Evolutionary conservation across 2,329 filamentous ascomycete genomes (phyloP), one percentile per base, ranked within the genome.

Genomic region (Aureobasidium sp.): DNA sequence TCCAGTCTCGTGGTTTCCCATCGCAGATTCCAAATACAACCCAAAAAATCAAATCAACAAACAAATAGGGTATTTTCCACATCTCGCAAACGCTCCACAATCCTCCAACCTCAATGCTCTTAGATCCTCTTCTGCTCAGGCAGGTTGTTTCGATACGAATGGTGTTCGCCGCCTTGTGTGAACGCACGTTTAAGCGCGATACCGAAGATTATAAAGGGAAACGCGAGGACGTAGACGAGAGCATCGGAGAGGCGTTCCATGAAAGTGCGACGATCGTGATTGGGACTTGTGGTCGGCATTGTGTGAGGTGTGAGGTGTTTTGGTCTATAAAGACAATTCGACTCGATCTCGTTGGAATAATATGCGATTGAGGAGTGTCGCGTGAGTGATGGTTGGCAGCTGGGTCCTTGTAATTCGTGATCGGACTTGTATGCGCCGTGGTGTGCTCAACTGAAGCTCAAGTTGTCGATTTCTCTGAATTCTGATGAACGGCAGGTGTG

Each of bases 191-290:
- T 64, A 11, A 66, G 30, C 6, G 64, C 65, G 27, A 66, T 64
- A 5, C 64, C 62, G 9, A 64, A 57, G 29, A 63, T 61, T 29
- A 66, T 64, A 47, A 66, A 66, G 8, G 65, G 65, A 44, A 66
- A 66, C 8, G 63, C 62, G 49, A 66, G 59, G 37, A 66, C 57
- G 52, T 66, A 66, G 45, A 65, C 64, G 3, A 66, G 39, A 5
- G 64, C 64, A 25, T 64, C 63, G 8, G 62, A 57, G 3, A 66
- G 27, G 54, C 65, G 64, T 53, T 66, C 64, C 39, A 66, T 44
- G 7, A 50, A 59, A n/a, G 63, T 62, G 62, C 39, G 55, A 13
- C 45, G 49, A 36, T 45, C 39, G 54, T 16, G 44, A 36, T 49
- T 53, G 41, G 57, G 37, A 36, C 36, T 60, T 36, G 47, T 52